Base-by-base conservation (phyloP, 1,284 basidiomycete genomes). In the Laetiporus sulphureus region DNA sequence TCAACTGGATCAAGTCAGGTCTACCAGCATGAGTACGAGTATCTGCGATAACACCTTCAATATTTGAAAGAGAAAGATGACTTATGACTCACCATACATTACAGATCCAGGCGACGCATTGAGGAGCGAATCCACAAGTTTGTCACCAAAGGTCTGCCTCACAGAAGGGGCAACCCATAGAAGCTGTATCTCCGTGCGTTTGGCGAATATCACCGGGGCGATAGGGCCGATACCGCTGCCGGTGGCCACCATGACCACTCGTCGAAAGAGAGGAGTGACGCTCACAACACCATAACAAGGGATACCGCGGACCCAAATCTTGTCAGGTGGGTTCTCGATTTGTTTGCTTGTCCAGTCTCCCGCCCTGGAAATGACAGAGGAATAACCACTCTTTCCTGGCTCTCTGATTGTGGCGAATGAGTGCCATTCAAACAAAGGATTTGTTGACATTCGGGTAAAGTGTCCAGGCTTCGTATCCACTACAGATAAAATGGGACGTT, bases 141-240 rank as follows among this genome's bases (percentile, higher is more conserved):
- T 63, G 51, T 77, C 66, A 12, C 77, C 76, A 48, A 77, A 79
- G 1, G 74, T 78, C 59, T 73, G 63, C 16, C 73, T 65, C 12
- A 75, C 71, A 44, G 76, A 68, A 2, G 74, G 74, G n/a, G 74
- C 70, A 3, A 74, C 75, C 76, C 76, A 79, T 11, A 79, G 64
- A 30, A 79, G 63, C 24, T 69, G 67, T 25, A 75, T 70, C 5
- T 72, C 69, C 3, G 71, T 59, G 24, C 66, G 59, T 48, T 69
- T 58, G 41, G 71, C 74, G 37, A 75, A 59, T 35, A 79, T 67
- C 22, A 67, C 68, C 0, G 75, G 72, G 0, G 73, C 69, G 53
- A 73, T 75, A 8, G 76, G 75, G 7, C 73, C 75, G 46, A 79
- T 78, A 18, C 76, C 76, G 38, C 70, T 74, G 18, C 74, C 75